Evolutionary conservation across 345 rosid genomes (phyloP).

Genomic region (Syzygium aromaticum): DNA sequence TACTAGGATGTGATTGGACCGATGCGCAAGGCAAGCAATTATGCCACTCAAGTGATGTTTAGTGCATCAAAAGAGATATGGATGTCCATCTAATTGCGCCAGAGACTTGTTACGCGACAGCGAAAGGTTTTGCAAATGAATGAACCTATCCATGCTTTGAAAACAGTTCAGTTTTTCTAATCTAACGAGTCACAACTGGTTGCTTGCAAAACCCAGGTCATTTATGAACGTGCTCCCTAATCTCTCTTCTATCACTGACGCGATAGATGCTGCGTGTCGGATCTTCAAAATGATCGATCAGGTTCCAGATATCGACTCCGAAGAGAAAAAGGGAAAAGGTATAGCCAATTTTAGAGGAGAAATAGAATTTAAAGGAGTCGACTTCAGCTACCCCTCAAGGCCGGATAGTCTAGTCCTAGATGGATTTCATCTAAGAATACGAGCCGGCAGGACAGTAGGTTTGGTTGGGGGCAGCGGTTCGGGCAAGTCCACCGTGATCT

Average conservation of each 20-base stretch:
- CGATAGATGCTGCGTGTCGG: conserved; percentile 21
- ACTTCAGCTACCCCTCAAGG: conserved; percentile 44
- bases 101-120: not conserved
- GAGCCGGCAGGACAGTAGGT: conserved; percentile 33
- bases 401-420: conserved; percentile 24
- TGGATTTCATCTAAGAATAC: conserved; percentile 32
- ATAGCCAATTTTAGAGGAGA: conserved; percentile 33
- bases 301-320: conserved; percentile 24
- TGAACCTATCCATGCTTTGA: not conserved
- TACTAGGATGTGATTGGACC: not conserved
- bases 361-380: conserved; percentile 31
- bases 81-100: not conserved
- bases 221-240: conserved; percentile 37
- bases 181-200: not conserved
- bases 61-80: not conserved
- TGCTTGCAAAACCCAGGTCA: conserved; percentile 11
- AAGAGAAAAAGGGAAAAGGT: conserved; percentile 22
- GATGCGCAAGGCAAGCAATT: not conserved
- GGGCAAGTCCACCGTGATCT: conserved; percentile 45
- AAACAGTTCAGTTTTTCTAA: not conserved
- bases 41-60: not conserved
- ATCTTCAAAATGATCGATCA: conserved; percentile 34
- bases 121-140: not conserved
- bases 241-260: conserved; percentile 28
- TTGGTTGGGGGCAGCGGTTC: conserved; percentile 57